These are phyloP conservation scores for Capsicum rhomboideum DNA, from an alignment of 257 asterid genomes.

Conservation along the genomic window DNA sequence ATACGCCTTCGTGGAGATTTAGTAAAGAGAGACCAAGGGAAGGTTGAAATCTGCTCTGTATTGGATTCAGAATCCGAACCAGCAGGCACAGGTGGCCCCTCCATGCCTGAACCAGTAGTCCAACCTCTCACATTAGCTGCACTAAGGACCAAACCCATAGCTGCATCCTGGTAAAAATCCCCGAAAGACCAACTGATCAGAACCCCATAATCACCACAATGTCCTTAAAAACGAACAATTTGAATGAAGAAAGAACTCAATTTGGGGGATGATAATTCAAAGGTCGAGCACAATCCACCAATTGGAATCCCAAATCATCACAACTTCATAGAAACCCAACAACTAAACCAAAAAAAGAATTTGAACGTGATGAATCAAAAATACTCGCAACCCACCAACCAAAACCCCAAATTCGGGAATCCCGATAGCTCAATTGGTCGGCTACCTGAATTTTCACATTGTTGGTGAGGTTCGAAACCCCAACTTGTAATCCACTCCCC, in stretches of 20 bases:
- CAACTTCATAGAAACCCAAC: not conserved
- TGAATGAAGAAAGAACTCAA: not conserved
- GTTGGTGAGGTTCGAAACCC: too few species aligned
- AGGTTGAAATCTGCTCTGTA: slow-evolving; percentile 52
- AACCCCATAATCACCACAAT: not conserved
- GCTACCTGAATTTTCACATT: too few species aligned
- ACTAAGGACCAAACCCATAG: slow-evolving; percentile 84
- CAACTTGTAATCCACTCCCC: too few species aligned
- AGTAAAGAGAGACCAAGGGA: slow-evolving; percentile 96
- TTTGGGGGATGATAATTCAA: not conserved
- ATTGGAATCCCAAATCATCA: not conserved
- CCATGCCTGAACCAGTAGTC: slow-evolving; percentile 97
- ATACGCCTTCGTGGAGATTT: slow-evolving; percentile 89
- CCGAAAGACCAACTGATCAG: not conserved
- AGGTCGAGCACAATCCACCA: not conserved
- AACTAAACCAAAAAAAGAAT: not conserved
- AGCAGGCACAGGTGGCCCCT: slow-evolving; percentile 68
- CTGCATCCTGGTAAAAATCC: slow-evolving; percentile 53
- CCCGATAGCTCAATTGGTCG: too few species aligned
- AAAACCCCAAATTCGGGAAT: not conserved
- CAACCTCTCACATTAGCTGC: slow-evolving; percentile 86
- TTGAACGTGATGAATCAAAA: not conserved
- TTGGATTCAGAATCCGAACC: slow-evolving; percentile 42
- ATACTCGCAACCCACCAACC: not conserved
- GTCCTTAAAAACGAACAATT: not conserved